phyloP scores from a whole-genome alignment of 257 asterid species.

The Solanum neorickii region DNA sequence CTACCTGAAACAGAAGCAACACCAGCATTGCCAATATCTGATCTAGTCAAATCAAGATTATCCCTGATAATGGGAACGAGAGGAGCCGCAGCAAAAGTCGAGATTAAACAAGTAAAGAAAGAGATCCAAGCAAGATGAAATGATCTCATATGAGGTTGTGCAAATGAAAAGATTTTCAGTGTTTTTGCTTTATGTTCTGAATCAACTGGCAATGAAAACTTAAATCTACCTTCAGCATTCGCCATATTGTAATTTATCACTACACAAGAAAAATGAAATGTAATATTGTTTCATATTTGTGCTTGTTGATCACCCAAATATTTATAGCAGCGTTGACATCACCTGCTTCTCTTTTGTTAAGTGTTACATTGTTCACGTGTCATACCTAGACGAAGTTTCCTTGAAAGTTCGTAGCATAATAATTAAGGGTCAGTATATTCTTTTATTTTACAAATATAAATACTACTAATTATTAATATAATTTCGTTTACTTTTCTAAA shows the following conservation, averaged over 20 bases:
- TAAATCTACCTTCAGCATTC: neutral
- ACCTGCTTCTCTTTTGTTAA: too few species aligned
- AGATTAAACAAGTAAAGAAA: neutral
- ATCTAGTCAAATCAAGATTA: neutral
- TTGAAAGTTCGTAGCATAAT: neutral
- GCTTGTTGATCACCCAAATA: neutral
- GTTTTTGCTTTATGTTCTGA: conserved; percentile 4
- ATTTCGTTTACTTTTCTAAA: neutral
- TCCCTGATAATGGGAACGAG: neutral
- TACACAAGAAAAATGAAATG: neutral
- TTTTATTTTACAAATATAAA: neutral
- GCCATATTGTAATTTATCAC: neutral
- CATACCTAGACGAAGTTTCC: neutral
- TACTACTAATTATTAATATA: neutral
- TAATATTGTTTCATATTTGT: neutral
- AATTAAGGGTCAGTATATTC: neutral
- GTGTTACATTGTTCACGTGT: neutral
- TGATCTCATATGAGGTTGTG: conserved; percentile 6
- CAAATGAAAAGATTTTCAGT: neutral
- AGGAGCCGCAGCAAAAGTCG: conserved; percentile 2
- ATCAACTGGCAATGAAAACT: conserved; percentile 1
- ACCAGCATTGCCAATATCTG: conserved; percentile 4
- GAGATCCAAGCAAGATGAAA: conserved; percentile 6
- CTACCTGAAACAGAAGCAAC: conserved; percentile 6
- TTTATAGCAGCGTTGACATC: neutral